Conservation (phyloP, 768 basidiomycete genomes). For the Auriscalpium vulgare region DNA sequence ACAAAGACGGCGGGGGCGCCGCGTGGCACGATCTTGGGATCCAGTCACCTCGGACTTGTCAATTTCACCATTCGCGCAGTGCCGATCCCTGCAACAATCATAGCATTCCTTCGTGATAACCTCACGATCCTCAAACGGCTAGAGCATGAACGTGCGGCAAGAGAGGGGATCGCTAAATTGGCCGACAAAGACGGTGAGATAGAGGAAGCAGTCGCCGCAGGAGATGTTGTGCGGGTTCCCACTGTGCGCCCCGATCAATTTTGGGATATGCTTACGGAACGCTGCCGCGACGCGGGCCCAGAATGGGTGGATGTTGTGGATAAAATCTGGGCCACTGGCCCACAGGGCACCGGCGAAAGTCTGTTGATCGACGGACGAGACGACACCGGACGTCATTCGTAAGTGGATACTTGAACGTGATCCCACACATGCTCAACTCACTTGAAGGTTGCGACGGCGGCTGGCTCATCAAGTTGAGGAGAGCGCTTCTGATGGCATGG, state of each 20-base stretch:
- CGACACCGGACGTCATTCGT: constrained; percentile 44
- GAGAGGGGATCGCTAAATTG: constrained; percentile 25
- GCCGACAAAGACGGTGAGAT: constrained; percentile 28
- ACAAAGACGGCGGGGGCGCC: constrained; percentile 62
- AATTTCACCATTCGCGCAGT: constrained; percentile 77
- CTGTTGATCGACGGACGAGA: constrained; percentile 71
- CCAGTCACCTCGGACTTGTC: constrained; percentile 61
- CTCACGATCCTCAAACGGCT: constrained; percentile 53
- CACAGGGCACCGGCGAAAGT: constrained; percentile 79
- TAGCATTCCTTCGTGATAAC: constrained; percentile 74
- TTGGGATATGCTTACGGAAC: constrained; percentile 61
- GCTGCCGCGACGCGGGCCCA: constrained; percentile 56
- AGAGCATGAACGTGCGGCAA: constrained; percentile 30
- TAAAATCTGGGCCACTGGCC: constrained; percentile 87
- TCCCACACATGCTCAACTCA: no score
- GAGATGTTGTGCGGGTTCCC: constrained; percentile 52
- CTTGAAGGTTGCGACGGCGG: no score
- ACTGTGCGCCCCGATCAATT: constrained; percentile 70
- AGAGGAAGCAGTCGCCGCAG: constrained; percentile 39
- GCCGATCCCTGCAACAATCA: constrained; percentile 67
- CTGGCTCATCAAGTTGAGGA: no score
- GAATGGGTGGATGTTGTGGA: constrained; percentile 77
- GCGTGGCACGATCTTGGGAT: constrained; percentile 72
- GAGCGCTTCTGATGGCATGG: constrained; percentile 11
- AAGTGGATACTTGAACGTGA: constrained; percentile 22